A percentile compares a stretch with the other conserved stretches of the same genome.
Conservation (phyloP, 1,284 basidiomycete species). For the Austroboletus niveus region DNA sequence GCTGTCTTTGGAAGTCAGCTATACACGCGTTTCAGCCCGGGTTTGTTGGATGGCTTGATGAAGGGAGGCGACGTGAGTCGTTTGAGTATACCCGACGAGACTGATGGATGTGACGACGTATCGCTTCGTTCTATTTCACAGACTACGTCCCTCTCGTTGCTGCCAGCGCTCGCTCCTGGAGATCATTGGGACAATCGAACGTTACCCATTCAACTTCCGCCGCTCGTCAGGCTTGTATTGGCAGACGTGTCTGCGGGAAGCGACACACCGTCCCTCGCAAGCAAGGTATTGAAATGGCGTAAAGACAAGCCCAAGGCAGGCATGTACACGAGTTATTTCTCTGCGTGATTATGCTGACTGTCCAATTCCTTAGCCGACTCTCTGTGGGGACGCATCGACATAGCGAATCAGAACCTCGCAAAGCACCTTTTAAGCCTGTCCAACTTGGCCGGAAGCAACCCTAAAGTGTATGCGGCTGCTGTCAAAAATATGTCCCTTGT, state of each 20-base stretch:
- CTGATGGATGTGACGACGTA: background rate
- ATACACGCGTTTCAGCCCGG: conserved; percentile 87
- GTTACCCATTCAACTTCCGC: conserved; percentile 76
- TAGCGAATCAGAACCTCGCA: conserved; percentile 58
- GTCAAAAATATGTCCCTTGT: conserved; percentile 61
- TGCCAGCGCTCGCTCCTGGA: conserved; percentile 51
- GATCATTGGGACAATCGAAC: conserved; percentile 64
- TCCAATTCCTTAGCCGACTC: conserved; percentile 46
- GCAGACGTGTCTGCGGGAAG: conserved; percentile 94
- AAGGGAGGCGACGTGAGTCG: conserved; percentile 46
- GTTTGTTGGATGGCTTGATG: conserved; percentile 70
- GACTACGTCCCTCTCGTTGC: conserved; percentile 15
- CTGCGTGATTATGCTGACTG: conserved; percentile 9
- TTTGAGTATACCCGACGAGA: background rate
- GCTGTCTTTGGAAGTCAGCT: conserved; percentile 95
- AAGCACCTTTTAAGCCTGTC: conserved; percentile 50
- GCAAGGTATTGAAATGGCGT: conserved; percentile 87
- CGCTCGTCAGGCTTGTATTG: conserved; percentile 76
- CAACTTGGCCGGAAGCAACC: conserved; percentile 44
- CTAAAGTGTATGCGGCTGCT: conserved; percentile 49
- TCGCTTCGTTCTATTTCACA: conserved; percentile 3
- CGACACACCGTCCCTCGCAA: conserved; percentile 89
- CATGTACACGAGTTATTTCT: conserved; percentile 20
- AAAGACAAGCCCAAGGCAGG: conserved; percentile 59
- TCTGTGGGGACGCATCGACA: conserved; percentile 71